phyloP scores from a whole-genome alignment of 2,329 filamentous ascomycete species.

The Alternaria sp. region DNA sequence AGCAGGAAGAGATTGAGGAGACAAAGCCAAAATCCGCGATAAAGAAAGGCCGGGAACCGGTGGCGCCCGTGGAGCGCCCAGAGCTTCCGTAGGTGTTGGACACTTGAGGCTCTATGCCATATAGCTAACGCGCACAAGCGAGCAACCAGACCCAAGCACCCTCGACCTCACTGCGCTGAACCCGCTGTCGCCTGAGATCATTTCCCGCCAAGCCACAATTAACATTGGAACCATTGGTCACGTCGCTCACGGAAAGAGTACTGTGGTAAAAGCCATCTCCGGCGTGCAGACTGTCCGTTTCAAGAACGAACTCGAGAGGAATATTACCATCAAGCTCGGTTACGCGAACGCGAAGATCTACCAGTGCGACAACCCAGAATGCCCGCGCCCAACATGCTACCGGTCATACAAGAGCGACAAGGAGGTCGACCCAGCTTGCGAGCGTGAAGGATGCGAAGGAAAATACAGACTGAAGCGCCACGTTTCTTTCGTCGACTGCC shows the following conservation, averaged over 20 bases:
- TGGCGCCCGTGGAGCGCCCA: constrained; percentile 67
- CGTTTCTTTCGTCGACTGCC: constrained; percentile 92
- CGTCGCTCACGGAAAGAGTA: constrained; percentile 98
- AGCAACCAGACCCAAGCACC: constrained; percentile 90
- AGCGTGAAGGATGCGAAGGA: constrained; percentile 88
- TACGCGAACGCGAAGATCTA: constrained; percentile 99
- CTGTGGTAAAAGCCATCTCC: constrained; percentile 98
- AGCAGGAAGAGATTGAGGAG: constrained; percentile 76
- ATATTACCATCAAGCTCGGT: constrained; percentile 99
- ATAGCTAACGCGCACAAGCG: constrained; percentile 51
- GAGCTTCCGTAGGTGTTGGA: constrained; percentile 64
- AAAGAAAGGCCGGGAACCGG: constrained; percentile 74
- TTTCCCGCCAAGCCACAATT: constrained; percentile 96
- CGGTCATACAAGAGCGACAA: constrained; percentile 98
- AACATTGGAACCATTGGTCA: constrained; percentile 99
- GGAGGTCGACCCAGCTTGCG: constrained; percentile 95
- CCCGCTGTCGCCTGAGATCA: constrained; percentile 94
- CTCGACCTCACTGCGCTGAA: constrained; percentile 82
- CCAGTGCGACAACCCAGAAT: constrained; percentile 92
- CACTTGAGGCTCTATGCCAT: not conserved
- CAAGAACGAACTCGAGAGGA: constrained; percentile 99
- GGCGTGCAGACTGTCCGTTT: constrained; percentile 98
- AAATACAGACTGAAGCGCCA: constrained; percentile 79
- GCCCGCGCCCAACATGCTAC: constrained; percentile 94
- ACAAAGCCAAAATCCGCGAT: constrained; percentile 76